These are phyloP conservation scores for Tricladium varicosporioides DNA, from an alignment of 2,329 filamentous ascomycete genomes.

Conservation along the genomic window DNA sequence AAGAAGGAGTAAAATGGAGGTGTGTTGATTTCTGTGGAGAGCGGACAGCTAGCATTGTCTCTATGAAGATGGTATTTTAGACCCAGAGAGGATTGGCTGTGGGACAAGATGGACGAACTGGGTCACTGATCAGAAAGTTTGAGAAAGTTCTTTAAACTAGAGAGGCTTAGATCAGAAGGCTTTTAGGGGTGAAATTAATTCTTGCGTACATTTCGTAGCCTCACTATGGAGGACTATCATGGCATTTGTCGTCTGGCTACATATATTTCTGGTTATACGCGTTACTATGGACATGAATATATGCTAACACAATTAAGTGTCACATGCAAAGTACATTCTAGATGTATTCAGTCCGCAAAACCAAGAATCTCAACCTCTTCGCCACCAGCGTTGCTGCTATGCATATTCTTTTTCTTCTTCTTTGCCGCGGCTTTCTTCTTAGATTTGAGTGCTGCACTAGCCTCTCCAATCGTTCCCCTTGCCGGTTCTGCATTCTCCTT, in stretches of 20 bases:
- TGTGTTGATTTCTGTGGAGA: not conserved
- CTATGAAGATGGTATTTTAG: not conserved
- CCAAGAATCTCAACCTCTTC: conserved; percentile 32
- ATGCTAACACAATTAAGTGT: not conserved
- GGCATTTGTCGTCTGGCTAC: not conserved
- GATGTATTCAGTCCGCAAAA: conserved; percentile 8
- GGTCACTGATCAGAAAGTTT: no score
- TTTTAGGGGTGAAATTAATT: not conserved
- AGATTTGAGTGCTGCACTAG: conserved; percentile 18
- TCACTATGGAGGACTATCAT: not conserved
- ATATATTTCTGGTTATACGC: not conserved
- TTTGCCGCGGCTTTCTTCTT: conserved; percentile 21
- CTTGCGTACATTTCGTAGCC: not conserved
- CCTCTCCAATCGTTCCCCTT: conserved; percentile 13
- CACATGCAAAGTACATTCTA: no score
- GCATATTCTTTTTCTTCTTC: conserved; percentile 29
- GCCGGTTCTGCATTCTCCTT: conserved; percentile 22
- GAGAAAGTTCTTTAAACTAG: no score
- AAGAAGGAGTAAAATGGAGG: conserved; percentile 47
- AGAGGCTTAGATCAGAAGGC: not conserved
- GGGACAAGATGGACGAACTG: not conserved
- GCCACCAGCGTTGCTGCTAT: conserved; percentile 28
- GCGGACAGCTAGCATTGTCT: not conserved
- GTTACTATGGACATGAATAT: not conserved
- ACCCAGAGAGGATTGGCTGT: not conserved